A percentile compares a stretch with the other conserved stretches of the same genome.
phyloP scores from a whole-genome alignment of 2,329 filamentous ascomycete genomes.

The Ramichloridium luteum region DNA sequence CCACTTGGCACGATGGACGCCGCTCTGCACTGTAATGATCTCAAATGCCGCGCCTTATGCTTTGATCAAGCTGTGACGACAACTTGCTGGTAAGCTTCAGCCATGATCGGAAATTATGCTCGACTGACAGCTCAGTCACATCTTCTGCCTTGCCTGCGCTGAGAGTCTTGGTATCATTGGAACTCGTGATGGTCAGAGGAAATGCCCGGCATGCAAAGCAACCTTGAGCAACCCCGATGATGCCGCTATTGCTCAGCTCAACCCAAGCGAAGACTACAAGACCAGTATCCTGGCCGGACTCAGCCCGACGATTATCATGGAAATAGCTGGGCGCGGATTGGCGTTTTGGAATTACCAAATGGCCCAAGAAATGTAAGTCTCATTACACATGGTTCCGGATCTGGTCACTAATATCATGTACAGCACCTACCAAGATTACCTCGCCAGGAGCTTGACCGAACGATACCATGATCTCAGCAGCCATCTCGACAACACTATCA shows the following conservation, averaged over 20 bases:
- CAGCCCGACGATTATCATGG: slow-evolving; percentile 70
- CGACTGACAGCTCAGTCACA: slow-evolving; percentile 47
- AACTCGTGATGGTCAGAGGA: slow-evolving; percentile 39
- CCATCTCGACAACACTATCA: slow-evolving; percentile 60
- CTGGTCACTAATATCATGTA: not conserved
- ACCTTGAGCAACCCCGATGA: slow-evolving; percentile 61
- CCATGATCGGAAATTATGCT: not conserved
- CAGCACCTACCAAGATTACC: slow-evolving; percentile 65
- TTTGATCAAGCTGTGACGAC: slow-evolving; percentile 67
- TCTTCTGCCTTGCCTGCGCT: slow-evolving; percentile 71
- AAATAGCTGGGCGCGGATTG: slow-evolving; percentile 68
- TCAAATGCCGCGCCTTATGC: slow-evolving; percentile 61
- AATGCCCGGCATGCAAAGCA: slow-evolving; percentile 66
- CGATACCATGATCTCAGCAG: slow-evolving; percentile 54
- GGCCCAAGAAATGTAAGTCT: slow-evolving; percentile 62
- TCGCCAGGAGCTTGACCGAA: slow-evolving; percentile 58
- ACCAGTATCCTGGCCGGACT: slow-evolving; percentile 74
- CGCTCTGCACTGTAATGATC: slow-evolving; percentile 62
- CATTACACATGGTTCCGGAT: not conserved
- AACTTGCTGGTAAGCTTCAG: slow-evolving; percentile 62
- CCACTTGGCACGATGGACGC: slow-evolving; percentile 63
- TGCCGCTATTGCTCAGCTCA: slow-evolving; percentile 57
- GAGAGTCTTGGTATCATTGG: slow-evolving; percentile 48
- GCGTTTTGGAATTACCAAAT: slow-evolving; percentile 82
- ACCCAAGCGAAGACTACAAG: slow-evolving; percentile 80